These are phyloP conservation scores for Brachypodium distachyon DNA, from an alignment of 202 grass and related monocot species.

Conservation along the genomic window DNA sequence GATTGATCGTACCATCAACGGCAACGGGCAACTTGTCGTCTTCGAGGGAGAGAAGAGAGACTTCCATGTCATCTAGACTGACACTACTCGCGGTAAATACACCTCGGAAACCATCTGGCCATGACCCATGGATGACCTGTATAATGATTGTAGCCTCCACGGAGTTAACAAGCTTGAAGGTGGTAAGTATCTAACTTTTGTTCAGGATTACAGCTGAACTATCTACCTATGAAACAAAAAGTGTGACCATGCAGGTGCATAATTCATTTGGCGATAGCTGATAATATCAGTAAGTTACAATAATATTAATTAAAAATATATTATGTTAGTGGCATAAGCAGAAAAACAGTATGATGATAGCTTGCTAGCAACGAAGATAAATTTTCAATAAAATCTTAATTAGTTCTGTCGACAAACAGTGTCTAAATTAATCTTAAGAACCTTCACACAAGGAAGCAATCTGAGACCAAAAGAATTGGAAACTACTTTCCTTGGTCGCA, in stretches of 20 bases:
- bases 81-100: background rate
- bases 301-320: background rate
- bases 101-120: background rate
- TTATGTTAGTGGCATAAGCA: background rate
- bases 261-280: too few relatives aligned
- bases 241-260: background rate
- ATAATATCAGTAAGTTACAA: background rate
- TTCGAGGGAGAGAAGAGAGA: background rate
- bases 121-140: background rate
- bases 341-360: background rate
- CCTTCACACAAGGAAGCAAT: too few relatives aligned
- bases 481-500: too few relatives aligned
- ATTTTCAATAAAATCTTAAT: background rate
- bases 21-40: background rate
- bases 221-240: background rate
- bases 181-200: background rate
- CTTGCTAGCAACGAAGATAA: too few relatives aligned
- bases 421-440: background rate
- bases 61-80: background rate
- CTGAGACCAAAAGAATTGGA: too few relatives aligned
- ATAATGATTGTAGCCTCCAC: slow-evolving; percentile 14
- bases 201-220: background rate
- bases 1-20: background rate
- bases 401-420: background rate
- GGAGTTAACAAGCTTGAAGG: background rate